phyloP scores from a whole-genome alignment of 1,139 yeast species.

The Suhomyces wounanorum region DNA sequence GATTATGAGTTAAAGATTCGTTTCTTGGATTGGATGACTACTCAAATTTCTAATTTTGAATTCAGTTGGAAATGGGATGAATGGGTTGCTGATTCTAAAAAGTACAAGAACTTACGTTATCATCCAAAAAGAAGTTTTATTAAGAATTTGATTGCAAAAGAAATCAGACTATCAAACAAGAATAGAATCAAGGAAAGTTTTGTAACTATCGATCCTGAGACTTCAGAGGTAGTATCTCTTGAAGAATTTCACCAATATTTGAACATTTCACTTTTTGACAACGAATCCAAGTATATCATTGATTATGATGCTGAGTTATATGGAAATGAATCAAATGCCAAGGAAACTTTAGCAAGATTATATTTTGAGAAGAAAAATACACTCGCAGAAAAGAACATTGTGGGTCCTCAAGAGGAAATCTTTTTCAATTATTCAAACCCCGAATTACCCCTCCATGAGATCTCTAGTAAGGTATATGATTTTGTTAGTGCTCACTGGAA shows the following conservation, averaged over 20 bases:
- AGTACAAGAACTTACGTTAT: conserved; percentile 38
- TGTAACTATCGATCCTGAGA: conserved; percentile 47
- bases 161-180: conserved; percentile 72
- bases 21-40: conserved; percentile 89
- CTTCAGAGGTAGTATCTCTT: conserved; percentile 29
- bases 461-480: conserved; percentile 43
- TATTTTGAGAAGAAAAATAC: conserved; percentile 34
- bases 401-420: conserved; percentile 46
- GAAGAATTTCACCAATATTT: conserved; percentile 67
- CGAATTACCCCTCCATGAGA: conserved; percentile 39
- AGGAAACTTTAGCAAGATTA: conserved; percentile 30
- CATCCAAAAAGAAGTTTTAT: conserved; percentile 81
- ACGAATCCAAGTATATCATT: conserved; percentile 29
- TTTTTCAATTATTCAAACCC: conserved; percentile 39
- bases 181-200: conserved; percentile 74
- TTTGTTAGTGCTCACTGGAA: conserved; percentile 46
- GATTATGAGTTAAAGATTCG: conserved; percentile 77
- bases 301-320: conserved; percentile 42
- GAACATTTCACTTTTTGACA: conserved; percentile 42
- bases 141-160: conserved; percentile 78
- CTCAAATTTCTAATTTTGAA: conserved; percentile 90
- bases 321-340: conserved; percentile 28
- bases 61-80: conserved; percentile 99
- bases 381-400: conserved; percentile 27
- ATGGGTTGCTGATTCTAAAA: conserved; percentile 68